A percentile compares a stretch with the other conserved stretches of the same genome.
Evolutionary conservation across 148 eudicot genomes (phyloP).

Genomic region (Camellia lanceoleosa): DNA sequence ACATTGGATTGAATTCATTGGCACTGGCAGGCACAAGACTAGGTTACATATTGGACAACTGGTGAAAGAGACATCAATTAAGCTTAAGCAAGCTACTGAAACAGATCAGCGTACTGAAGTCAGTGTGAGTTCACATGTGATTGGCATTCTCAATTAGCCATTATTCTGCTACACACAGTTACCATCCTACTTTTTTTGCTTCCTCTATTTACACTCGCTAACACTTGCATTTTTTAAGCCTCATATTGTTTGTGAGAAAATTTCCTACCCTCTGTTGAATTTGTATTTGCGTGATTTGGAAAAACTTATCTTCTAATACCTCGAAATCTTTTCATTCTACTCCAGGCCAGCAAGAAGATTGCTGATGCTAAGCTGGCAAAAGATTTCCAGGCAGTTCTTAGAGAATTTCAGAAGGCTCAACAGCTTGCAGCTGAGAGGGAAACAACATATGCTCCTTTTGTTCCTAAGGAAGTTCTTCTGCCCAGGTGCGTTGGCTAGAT

Average conservation of each 20-base stretch:
- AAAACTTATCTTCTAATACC: neutral
- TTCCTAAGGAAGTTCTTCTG: conserved; percentile 29
- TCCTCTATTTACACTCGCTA: neutral
- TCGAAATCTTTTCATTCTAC: neutral
- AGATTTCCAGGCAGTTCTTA: conserved; percentile 50
- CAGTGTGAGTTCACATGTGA: conserved; percentile 33
- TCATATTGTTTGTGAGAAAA: neutral
- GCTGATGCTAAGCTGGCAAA: conserved; percentile 56
- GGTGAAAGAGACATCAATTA: conserved; percentile 49
- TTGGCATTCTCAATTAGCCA: neutral
- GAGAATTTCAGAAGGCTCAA: conserved; percentile 59
- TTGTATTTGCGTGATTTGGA: neutral
- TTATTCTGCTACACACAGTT: neutral
- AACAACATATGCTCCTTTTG: conserved; percentile 39
- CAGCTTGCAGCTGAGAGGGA: conserved; percentile 54
- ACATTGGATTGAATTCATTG: neutral
- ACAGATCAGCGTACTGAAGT: conserved; percentile 33
- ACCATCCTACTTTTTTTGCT: neutral
- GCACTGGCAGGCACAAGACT: conserved; percentile 33
- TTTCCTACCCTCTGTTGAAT: neutral
- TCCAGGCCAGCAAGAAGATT: conserved; percentile 53
- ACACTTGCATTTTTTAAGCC: neutral
- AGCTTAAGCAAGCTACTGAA: conserved; percentile 50
- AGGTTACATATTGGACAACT: conserved; percentile 44
- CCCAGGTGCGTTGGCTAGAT: conserved; percentile 21